phyloP scores from a whole-genome alignment of 2,329 filamentous ascomycete genomes.

The Trichoderma sp. region DNA sequence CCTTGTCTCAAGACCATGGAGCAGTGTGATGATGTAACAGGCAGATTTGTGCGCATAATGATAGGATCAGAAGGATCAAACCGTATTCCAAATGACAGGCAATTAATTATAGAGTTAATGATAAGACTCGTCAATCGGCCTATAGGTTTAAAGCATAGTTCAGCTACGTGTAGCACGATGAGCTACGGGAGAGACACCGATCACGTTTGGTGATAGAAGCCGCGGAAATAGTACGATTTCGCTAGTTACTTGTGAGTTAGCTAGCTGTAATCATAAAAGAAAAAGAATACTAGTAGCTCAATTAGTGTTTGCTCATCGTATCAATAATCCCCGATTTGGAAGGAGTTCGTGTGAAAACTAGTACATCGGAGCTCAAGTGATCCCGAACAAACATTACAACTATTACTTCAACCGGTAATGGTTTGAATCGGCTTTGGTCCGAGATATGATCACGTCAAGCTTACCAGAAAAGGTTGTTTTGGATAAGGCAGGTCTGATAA shows the following conservation, averaged over 20 bases:
- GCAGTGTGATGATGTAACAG: background rate
- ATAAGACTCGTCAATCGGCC: background rate
- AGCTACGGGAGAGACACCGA: background rate
- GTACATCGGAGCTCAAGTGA: background rate
- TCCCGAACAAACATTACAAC: background rate
- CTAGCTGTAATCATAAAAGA: background rate
- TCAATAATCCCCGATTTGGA: background rate
- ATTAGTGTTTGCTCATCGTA: background rate
- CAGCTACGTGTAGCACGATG: background rate
- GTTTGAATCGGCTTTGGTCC: background rate
- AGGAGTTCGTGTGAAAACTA: background rate
- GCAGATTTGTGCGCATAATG: background rate
- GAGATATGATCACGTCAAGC: background rate
- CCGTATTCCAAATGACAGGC: background rate
- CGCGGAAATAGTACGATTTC: background rate
- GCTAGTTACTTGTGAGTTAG: background rate
- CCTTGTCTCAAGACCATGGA: background rate
- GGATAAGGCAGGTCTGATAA: background rate
- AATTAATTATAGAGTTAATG: background rate
- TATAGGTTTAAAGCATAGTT: background rate
- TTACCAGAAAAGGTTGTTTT: background rate
- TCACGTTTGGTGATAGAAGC: background rate
- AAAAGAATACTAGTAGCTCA: background rate
- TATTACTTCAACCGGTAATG: background rate
- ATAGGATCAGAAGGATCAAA: background rate